Base-by-base conservation (phyloP, 805 yeast species). In the Naumovozyma baii region DNA sequence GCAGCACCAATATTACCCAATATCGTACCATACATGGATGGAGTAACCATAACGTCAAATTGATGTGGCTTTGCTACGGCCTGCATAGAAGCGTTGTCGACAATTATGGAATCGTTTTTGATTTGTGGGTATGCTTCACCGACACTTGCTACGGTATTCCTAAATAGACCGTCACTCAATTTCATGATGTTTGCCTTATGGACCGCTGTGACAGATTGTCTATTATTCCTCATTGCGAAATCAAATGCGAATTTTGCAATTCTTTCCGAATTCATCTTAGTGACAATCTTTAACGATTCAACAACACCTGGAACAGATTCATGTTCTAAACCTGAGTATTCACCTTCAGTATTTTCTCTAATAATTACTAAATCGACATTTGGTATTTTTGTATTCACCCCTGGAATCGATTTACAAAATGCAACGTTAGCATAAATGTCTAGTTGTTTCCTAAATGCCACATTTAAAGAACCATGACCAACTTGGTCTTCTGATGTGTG, bases 161-260 rank as follows among this genome's bases (percentile, higher is more conserved):
- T 85, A 78, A 92, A 90, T 59, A 90, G 76, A 68, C 98, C 98
- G 64, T 90, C 98, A 65, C 95, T 95, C 62, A 87, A 78, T 73
- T 90, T 90, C 98, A 90, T 90, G 61, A 90, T 90, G 76, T 92
- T 92, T 52, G 98, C 98, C 72, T 90, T 90, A 80, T 90, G 98
- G 61, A 90, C 92, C 53, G 96, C 96, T 39, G 96, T 87, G 46
- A 90, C 97, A 54, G 76, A 69, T 66, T 82, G 79, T 73, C 97
- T 85, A 73, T 83, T 77, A 74, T 92, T 84, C 70, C 81, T 85
- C 63, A 74, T 71, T 48, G 97, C 97, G 55, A 83, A 90, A 69
- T 90, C 97, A 59, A 86, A 90, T 31, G 97, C 97, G 58, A 90
- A 90, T 69, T 88, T 83, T 53, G 96, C 96, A 54, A 90, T 84